Evolutionary conservation across 768 basidiomycete species (phyloP).

Genomic region (Atractiella rhizophila): DNA sequence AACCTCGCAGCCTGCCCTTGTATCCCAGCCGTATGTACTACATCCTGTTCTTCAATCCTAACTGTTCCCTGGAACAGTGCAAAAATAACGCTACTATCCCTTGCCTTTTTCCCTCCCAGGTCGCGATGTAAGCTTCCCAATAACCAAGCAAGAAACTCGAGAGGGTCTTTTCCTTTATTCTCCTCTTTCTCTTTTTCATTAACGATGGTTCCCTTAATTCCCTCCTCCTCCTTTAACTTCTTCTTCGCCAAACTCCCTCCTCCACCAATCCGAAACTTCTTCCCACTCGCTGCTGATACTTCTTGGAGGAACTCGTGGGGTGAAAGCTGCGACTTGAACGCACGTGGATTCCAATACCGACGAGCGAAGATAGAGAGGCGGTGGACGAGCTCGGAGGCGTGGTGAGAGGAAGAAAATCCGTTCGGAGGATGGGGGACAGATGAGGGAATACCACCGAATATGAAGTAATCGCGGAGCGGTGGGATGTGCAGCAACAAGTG

Average conservation of each 20-base stretch:
- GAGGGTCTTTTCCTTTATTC: too few relatives aligned
- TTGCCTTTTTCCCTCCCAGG: constrained; percentile 60
- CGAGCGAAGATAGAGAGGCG: constrained; percentile 68
- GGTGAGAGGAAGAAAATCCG: constrained; percentile 3
- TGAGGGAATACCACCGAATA: constrained; percentile 32
- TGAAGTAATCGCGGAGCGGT: constrained; percentile 63
- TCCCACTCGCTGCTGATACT: constrained; percentile 62
- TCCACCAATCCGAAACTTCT: constrained; percentile 74
- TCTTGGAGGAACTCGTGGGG: constrained; percentile 99
- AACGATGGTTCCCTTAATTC: too few relatives aligned
- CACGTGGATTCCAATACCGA: constrained; percentile 81
- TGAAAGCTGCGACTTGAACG: constrained; percentile 94
- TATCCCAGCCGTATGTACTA: constrained; percentile 57
- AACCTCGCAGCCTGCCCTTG: too few relatives aligned
- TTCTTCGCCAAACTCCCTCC: too few relatives aligned
- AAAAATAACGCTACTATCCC: constrained; percentile 52
- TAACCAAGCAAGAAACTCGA: constrained; percentile 86
- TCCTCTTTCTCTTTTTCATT: too few relatives aligned
- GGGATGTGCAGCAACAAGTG: constrained; percentile 75
- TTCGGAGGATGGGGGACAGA: constrained; percentile 4
- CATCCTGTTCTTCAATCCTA: constrained; percentile 74
- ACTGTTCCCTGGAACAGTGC: constrained; percentile 83
- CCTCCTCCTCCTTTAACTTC: too few relatives aligned
- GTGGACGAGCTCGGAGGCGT: constrained; percentile 45
- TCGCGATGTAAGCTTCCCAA: constrained; percentile 81